Evolutionary conservation across 495 filamentous ascomycete genomes (phyloP), one percentile per base, ranked within the genome.

Genomic region (Aspergillus mulundensis): DNA sequence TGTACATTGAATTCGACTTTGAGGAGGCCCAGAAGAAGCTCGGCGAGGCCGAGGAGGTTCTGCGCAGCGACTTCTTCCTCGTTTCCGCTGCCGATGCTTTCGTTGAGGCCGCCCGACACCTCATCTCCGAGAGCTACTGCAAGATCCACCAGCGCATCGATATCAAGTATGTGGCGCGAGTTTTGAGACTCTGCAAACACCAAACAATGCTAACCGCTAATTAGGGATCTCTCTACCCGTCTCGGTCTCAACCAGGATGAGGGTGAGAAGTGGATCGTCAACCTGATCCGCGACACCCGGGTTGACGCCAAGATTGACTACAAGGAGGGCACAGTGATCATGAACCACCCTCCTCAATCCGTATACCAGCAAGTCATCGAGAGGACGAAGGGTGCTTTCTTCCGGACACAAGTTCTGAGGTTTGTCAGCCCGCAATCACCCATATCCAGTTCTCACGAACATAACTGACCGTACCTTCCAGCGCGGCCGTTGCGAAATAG

Each of bases 201-300:
- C 1, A 56, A 57, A 61, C 34, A 20, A 47, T 46, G 48, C 58
- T 71, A 62, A 70, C 57, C 19, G 52, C 56, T 47, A 34, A 24
- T 56, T 61, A 86, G 84, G 72, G 95, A 97, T 64, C 81, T 98
- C 16, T 95, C 91, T 58, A 86, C 86, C 56, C 85, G 92, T 59
- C 80, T 98, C 49, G 94, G 94, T 56, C 77, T 98, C 57, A 89
- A 84, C 65, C 84, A 90, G 64, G 91, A 96, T 64, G 94, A 96
- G 63, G 94, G 95, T 61, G 94, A 98, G 84, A 97, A 97, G 80
- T 97, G 95, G 95, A 98, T 98, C 61, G 94, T 98, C 57, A 98
- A 98, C 77, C 82, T 97, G 42, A 98, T 98, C 75, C 85, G 94
- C 56, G 94, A 98, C 70, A 98, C 94, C 2, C 82, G 94, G 49